Base-by-base conservation (phyloP, 345 rosid genomes). In the Brassica juncea region DNA sequence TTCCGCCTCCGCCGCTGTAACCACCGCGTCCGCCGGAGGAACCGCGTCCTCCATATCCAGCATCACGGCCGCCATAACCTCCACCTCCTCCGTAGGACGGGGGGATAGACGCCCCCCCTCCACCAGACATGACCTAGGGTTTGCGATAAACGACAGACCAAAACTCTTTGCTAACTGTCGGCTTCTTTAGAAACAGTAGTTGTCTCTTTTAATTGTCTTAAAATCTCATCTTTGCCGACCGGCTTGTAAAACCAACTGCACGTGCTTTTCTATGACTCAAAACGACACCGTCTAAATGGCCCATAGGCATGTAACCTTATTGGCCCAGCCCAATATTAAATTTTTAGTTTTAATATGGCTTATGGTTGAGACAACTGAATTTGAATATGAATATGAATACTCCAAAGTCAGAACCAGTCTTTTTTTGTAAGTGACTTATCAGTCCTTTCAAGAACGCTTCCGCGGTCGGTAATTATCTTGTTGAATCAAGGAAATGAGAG, bases 401-500 rank as follows among this genome's bases (percentile, higher is more conserved):
- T 19, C 21, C 21, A 19, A 19, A 19, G 31, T 28, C 31, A 28
- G 31, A 4, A 28, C 31, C 31, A 28, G 31, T 28, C 31, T 28
- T 28, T 28, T 28, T 28, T 28, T 28, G 31, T 28, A 28, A 28
- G 31, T 2, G 31, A 28, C 31, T 28, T 28, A 28, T 28, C 3
- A 28, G 31, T 28, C 4, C 31, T 28, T 28, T 28, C 31, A 28
- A 28, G 31, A 28, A 28, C 4, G 31, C 4, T 28, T 28, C 31
- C 31, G 31, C 31, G 4, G 31, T 28, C 31, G 31, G 30, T 28
- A 4, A 28, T 28, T 28, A 28, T n/a, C n/a, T n/a, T n/a, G n/a
- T 84, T 79, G 89, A 84, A 30, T 70, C 91, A 49, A 90, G 89
- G 85, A 94, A 88, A 19, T 94, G 96, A 6, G 93, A 86, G 63